A percentile compares a stretch with the other conserved stretches of the same genome.
phyloP scores from a whole-genome alignment of 805 yeast genomes.

The Cyberlindnera nakhonratchasimensis region DNA sequence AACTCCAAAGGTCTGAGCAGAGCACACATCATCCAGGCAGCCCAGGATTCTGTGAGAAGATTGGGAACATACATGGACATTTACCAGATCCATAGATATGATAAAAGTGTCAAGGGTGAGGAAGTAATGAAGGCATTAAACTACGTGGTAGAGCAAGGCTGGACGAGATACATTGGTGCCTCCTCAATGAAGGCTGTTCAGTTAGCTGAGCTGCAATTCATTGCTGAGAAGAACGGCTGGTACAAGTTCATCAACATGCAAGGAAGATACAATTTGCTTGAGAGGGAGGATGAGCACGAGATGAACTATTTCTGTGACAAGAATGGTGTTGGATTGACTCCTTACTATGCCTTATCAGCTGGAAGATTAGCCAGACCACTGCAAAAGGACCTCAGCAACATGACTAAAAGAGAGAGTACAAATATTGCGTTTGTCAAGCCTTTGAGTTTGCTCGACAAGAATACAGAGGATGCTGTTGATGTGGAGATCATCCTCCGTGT shows the following conservation, averaged over 20 bases:
- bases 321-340: constrained; percentile 53
- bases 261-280: constrained; percentile 49
- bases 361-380: constrained; percentile 54
- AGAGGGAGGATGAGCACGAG: constrained; percentile 63
- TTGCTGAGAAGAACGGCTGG: constrained; percentile 57
- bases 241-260: constrained; percentile 58
- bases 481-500: constrained; percentile 43
- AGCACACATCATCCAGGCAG: constrained; percentile 46
- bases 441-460: constrained; percentile 2
- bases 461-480: constrained; percentile 24
- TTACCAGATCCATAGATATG: constrained; percentile 52
- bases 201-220: constrained; percentile 49
- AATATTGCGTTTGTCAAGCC: background rate
- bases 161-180: constrained; percentile 56
- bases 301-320: constrained; percentile 51
- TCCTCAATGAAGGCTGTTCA: constrained; percentile 55
- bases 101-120: constrained; percentile 39
- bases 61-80: constrained; percentile 46
- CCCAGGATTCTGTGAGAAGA: constrained; percentile 36
- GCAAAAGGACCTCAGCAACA: background rate
- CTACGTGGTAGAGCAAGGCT: constrained; percentile 45
- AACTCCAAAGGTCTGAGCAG: constrained; percentile 40
- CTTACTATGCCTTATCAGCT: constrained; percentile 56
- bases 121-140: constrained; percentile 55
- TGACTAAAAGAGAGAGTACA: constrained; percentile 12